A percentile compares a stretch with the other conserved stretches of the same genome.
Conservation (phyloP, 805 yeast genomes). For the Wickerhamiella nectarea region DNA sequence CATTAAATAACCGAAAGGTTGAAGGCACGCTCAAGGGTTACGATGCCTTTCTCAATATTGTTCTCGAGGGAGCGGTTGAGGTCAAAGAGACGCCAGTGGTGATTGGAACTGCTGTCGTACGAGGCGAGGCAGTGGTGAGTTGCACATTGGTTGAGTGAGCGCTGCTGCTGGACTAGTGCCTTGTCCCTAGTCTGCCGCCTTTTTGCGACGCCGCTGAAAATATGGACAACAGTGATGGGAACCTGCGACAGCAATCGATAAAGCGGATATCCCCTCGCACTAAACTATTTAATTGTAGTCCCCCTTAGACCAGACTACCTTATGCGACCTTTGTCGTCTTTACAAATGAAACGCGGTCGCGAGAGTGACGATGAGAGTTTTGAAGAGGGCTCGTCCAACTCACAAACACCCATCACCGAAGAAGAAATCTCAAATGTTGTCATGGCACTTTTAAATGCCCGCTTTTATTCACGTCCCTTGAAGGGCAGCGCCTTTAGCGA, state of each 20-base stretch:
- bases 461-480: not conserved
- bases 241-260: too few relatives aligned
- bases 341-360: not conserved
- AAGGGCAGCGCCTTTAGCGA: not conserved
- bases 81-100: conserved; percentile 39
- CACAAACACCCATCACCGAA: not conserved
- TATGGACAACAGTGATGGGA: too few relatives aligned
- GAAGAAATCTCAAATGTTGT: not conserved
- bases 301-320: too few relatives aligned
- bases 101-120: conserved; percentile 53
- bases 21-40: conserved; percentile 77
- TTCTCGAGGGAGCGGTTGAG: conserved; percentile 59
- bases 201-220: too few relatives aligned
- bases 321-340: too few relatives aligned
- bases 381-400: not conserved
- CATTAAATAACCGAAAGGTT: conserved; percentile 59
- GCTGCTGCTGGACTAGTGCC: too few relatives aligned
- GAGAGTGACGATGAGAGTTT: not conserved
- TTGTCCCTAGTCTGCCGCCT: too few relatives aligned
- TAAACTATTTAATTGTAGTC: too few relatives aligned
- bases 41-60: conserved; percentile 63
- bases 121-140: conserved; percentile 69
- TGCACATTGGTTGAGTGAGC: conserved; percentile 21
- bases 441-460: not conserved
- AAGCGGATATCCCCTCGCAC: too few relatives aligned